phyloP scores from a whole-genome alignment of 2,329 filamentous ascomycete genomes.

The Scedosporium aurantiacum region DNA sequence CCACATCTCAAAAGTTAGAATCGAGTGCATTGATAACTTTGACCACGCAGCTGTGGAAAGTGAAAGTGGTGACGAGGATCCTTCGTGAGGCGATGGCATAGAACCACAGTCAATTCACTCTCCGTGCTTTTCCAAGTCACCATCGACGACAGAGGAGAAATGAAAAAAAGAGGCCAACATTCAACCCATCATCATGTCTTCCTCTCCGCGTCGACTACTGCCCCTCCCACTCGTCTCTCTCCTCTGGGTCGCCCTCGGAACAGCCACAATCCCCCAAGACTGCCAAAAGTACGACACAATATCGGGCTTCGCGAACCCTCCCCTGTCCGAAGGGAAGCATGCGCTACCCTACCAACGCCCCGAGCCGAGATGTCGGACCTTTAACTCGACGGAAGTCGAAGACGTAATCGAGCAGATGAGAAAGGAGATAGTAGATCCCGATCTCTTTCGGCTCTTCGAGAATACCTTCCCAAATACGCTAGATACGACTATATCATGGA shows the following conservation, averaged over 20 bases:
- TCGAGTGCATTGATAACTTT: too few species aligned
- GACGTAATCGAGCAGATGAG: conserved; percentile 59
- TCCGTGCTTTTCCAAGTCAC: not conserved
- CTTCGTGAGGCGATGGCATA: not conserved
- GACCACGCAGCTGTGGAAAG: too few species aligned
- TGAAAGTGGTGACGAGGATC: too few species aligned
- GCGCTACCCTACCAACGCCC: conserved; percentile 74
- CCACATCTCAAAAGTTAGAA: too few species aligned
- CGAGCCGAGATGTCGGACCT: conserved; percentile 64
- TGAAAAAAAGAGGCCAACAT: not conserved
- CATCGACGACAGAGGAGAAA: not conserved
- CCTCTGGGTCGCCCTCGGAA: not conserved
- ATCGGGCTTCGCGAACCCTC: conserved; percentile 37
- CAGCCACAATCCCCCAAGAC: not conserved
- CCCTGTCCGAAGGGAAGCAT: conserved; percentile 64
- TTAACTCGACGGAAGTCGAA: conserved; percentile 67
- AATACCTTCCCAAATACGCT: conserved; percentile 68
- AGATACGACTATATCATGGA: conserved; percentile 62
- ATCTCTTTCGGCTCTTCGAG: conserved; percentile 59
- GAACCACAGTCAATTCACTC: not conserved
- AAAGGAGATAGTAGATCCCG: conserved; percentile 60
- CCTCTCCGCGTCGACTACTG: not conserved
- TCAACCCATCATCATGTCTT: not conserved
- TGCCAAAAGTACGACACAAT: not conserved
- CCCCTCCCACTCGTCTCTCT: not conserved